phyloP scores from a whole-genome alignment of 2,329 filamentous ascomycete genomes.

The Sporothrix pseudoabietina region DNA sequence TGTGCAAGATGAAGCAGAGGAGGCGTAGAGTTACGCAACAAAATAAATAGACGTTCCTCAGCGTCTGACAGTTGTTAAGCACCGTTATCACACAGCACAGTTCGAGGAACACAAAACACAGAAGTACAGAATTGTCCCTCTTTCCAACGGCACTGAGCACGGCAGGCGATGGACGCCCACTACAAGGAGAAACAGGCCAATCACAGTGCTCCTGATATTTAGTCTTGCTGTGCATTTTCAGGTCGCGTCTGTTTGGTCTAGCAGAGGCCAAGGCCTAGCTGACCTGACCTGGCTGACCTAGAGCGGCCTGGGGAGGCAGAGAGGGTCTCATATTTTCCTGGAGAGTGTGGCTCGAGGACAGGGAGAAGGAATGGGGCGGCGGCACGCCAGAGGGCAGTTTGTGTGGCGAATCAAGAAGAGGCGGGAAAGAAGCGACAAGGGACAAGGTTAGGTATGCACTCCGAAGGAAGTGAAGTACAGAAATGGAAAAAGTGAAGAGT shows the following conservation, averaged over 20 bases:
- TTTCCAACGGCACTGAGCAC: background rate
- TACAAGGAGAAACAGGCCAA: background rate
- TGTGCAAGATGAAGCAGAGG: background rate
- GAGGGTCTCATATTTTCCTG: background rate
- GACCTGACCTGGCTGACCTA: background rate
- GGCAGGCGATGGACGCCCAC: background rate
- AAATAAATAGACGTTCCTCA: background rate
- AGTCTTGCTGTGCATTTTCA: background rate
- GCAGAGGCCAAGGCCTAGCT: background rate
- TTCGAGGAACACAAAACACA: background rate
- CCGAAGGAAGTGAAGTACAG: background rate
- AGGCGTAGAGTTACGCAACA: background rate
- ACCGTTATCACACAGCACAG: background rate
- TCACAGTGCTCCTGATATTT: background rate
- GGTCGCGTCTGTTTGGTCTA: constrained; percentile 7
- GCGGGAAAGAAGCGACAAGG: background rate
- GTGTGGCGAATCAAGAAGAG: constrained; percentile 2
- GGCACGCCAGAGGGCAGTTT: background rate
- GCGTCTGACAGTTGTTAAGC: background rate
- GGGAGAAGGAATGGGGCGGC: background rate
- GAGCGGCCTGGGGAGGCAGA: background rate
- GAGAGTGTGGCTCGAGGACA: background rate
- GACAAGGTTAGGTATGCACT: background rate
- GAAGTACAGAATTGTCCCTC: background rate
- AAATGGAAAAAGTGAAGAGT: background rate